Conservation (phyloP, 768 basidiomycete genomes). For the Cyclocybe cylindracea region DNA sequence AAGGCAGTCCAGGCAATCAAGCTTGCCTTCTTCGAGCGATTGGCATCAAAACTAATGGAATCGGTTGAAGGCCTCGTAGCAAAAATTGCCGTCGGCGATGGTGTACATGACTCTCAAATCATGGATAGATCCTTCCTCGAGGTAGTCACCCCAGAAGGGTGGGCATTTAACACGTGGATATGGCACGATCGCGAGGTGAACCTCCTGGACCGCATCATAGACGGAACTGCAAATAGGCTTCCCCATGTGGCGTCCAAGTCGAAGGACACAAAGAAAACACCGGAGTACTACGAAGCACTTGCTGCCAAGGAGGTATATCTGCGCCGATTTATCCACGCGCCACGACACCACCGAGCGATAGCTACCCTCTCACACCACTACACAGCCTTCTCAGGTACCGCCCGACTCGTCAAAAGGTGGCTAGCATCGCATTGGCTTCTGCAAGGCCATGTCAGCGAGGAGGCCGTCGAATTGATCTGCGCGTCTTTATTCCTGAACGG, state of each 20-base stretch:
- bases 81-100: conserved; percentile 57
- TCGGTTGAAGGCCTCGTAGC: conserved; percentile 53
- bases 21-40: conserved; percentile 84
- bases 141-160: conserved; percentile 77
- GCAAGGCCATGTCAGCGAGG: conserved; percentile 66
- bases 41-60: conserved; percentile 66
- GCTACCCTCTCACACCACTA: conserved; percentile 78
- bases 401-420: conserved; percentile 92
- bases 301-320: conserved; percentile 61
- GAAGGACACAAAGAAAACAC: conserved; percentile 37
- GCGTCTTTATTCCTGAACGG: conserved; percentile 73
- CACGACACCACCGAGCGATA: conserved; percentile 84
- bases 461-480: conserved; percentile 85
- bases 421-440: conserved; percentile 89
- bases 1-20: conserved; percentile 93
- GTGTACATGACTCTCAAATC: conserved; percentile 49
- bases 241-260: conserved; percentile 36
- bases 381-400: conserved; percentile 79
- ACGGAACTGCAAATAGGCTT: conserved; percentile 39
- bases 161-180: conserved; percentile 83
- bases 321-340: conserved; percentile 76
- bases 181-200: conserved; percentile 86
- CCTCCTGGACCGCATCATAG: conserved; percentile 70
- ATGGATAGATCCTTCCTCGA: conserved; percentile 76
- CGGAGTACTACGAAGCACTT: conserved; percentile 55